Evolutionary conservation across 2,329 filamentous ascomycete species (phyloP).

Genomic region (Ceratocystis lukuohia): DNA sequence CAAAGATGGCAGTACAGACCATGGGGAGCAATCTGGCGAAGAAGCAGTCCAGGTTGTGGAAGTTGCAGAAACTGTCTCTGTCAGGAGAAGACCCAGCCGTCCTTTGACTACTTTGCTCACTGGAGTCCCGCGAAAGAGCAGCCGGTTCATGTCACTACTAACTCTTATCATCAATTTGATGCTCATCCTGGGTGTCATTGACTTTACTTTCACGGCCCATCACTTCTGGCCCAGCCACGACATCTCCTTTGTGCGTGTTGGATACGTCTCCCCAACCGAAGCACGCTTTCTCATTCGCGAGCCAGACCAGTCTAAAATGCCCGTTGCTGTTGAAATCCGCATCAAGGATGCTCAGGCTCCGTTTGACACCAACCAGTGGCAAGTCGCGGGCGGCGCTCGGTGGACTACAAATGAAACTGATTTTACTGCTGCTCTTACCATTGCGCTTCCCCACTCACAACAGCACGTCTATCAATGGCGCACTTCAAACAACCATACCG

Average conservation of each 20-base stretch:
- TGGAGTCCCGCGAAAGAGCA: conserved; percentile 63
- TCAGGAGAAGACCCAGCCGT: conserved; percentile 43
- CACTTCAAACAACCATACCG: conserved; percentile 75
- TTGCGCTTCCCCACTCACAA: conserved; percentile 50
- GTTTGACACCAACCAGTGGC: conserved; percentile 50
- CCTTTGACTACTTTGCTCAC: conserved; percentile 55
- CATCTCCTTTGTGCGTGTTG: conserved; percentile 73
- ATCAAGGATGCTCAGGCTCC: conserved; percentile 38
- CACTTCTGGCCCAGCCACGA: conserved; percentile 57
- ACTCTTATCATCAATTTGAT: conserved; percentile 61
- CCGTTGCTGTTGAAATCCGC: conserved; percentile 57
- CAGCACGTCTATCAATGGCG: conserved; percentile 71
- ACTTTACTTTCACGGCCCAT: conserved; percentile 64
- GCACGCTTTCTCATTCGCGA: conserved; percentile 78
- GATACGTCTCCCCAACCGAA: conserved; percentile 68
- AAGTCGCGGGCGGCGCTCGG: conserved; percentile 49
- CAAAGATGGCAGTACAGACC: background rate
- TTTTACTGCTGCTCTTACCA: conserved; percentile 58
- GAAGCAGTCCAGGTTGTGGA: background rate
- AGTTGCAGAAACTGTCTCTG: conserved; percentile 30
- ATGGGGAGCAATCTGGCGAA: background rate
- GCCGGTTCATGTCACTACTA: conserved; percentile 48
- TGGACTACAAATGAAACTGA: conserved; percentile 65
- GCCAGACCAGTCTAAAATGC: conserved; percentile 60
- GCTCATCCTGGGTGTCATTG: conserved; percentile 55